Evolutionary conservation across 2,329 filamentous ascomycete species (phyloP).

Genomic region (Cryphonectria carpinicola): DNA sequence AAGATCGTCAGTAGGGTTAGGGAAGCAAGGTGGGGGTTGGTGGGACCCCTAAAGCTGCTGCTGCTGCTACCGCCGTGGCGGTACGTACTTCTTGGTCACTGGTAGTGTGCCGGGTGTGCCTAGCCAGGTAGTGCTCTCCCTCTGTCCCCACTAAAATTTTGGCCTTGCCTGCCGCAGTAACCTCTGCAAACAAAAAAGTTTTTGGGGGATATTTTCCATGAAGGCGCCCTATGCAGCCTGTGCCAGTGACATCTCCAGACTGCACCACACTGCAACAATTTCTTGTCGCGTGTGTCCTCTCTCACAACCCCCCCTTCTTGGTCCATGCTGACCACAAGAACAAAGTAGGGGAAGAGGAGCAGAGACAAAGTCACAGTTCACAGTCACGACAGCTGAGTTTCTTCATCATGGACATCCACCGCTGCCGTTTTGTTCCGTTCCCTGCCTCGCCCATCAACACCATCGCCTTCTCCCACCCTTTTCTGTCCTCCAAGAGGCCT

Average conservation of each 20-base stretch:
- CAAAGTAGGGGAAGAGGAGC: constrained; percentile 13
- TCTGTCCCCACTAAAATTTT: constrained; percentile 1
- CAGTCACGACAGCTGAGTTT: constrained; percentile 17
- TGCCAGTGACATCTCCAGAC: constrained; percentile 1
- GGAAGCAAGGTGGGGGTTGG: not conserved
- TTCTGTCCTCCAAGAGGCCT: constrained; percentile 49
- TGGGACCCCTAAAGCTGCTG: not conserved
- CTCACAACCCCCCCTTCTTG: constrained; percentile 11
- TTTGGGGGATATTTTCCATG: constrained; percentile 18
- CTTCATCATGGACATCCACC: constrained; percentile 85
- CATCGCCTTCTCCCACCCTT: constrained; percentile 86
- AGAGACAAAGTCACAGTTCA: constrained; percentile 25
- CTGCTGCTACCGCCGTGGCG: not conserved
- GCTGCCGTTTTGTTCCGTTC: constrained; percentile 93
- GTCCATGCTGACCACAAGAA: constrained; percentile 16
- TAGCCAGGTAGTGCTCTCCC: not conserved
- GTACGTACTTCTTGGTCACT: not conserved
- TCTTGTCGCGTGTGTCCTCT: constrained; percentile 16
- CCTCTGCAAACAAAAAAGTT: constrained; percentile 29
- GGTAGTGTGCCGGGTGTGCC: not conserved
- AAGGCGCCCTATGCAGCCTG: not conserved
- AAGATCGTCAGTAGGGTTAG: constrained; percentile 8
- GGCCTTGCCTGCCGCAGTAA: constrained; percentile 1
- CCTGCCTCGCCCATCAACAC: constrained; percentile 92
- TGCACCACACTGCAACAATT: constrained; percentile 14